Evolutionary conservation across 2,329 filamentous ascomycete species (phyloP).

Genomic region (Fusarium sp.): DNA sequence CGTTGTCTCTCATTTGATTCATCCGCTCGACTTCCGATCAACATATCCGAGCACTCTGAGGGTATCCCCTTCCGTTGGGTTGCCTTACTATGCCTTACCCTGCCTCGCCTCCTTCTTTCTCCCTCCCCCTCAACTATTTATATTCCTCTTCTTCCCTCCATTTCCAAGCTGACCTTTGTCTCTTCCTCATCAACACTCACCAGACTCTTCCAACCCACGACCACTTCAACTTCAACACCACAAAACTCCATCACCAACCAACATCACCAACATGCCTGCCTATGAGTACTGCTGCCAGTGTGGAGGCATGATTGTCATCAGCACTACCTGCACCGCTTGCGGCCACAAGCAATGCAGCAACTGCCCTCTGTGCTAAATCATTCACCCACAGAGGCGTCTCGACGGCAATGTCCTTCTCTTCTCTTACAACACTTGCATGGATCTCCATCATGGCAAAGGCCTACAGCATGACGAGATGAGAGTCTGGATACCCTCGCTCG

Average conservation of each 20-base stretch:
- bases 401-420: slow-evolving; percentile 7
- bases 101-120: background rate
- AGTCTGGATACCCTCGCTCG: slow-evolving; percentile 9
- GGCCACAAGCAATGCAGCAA: slow-evolving; percentile 62
- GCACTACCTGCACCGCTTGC: slow-evolving; percentile 64
- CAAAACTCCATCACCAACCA: slow-evolving; percentile 6
- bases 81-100: background rate
- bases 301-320: slow-evolving; percentile 68
- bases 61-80: slow-evolving; percentile 10
- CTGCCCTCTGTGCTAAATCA: slow-evolving; percentile 54
- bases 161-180: background rate
- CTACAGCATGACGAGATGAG: slow-evolving; percentile 8
- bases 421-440: background rate
- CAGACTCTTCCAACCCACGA: background rate
- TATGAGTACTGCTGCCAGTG: slow-evolving; percentile 68
- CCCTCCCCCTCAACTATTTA: slow-evolving; percentile 36
- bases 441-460: background rate
- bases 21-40: slow-evolving; percentile 24
- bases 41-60: slow-evolving; percentile 19
- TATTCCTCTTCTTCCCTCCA: slow-evolving; percentile 29
- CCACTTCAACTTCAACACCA: background rate
- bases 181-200: slow-evolving; percentile 7
- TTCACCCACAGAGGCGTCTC: slow-evolving; percentile 8
- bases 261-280: slow-evolving; percentile 54
- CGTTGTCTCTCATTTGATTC: background rate